Conservation (phyloP, 2,329 filamentous ascomycete genomes). For the Penicillium vulpinum region DNA sequence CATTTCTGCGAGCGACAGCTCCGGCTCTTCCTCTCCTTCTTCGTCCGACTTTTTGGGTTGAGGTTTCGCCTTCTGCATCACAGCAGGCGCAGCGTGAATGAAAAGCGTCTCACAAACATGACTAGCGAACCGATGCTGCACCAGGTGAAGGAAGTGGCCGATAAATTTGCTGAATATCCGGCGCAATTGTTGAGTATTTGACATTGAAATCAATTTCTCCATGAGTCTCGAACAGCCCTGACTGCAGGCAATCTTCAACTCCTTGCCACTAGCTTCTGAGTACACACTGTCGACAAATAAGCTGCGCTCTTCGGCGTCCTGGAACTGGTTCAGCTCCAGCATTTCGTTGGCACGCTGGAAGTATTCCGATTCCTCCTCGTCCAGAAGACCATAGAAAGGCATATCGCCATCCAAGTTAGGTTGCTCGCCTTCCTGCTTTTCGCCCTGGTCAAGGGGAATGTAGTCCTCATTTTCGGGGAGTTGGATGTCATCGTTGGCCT, state of each 20-base stretch:
- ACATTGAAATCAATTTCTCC: conserved; percentile 85
- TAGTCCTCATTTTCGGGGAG: conserved; percentile 34
- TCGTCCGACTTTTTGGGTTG: conserved; percentile 46
- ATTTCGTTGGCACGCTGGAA: conserved; percentile 87
- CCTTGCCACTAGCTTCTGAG: conserved; percentile 83
- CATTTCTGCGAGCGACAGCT: conserved; percentile 74
- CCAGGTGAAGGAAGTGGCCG: conserved; percentile 81
- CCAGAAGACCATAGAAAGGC: conserved; percentile 90
- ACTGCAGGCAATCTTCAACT: conserved; percentile 92
- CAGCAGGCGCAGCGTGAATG: conserved; percentile 73
- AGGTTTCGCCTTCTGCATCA: conserved; percentile 69
- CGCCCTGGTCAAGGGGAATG: conserved; percentile 37
- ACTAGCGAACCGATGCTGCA: conserved; percentile 94
- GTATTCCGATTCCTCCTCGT: conserved; percentile 92
- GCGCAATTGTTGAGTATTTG: conserved; percentile 78
- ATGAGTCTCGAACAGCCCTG: conserved; percentile 92
- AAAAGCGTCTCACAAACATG: conserved; percentile 97
- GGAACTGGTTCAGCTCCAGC: conserved; percentile 87
- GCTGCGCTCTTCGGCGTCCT: conserved; percentile 68
- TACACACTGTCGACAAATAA: conserved; percentile 80
- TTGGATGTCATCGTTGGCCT: conserved; percentile 16
- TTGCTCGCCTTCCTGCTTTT: conserved; percentile 24
- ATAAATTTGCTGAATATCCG: conserved; percentile 80
- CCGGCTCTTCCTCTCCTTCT: conserved; percentile 47
- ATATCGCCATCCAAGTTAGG: conserved; percentile 51